Percentiles rank a stretch among this genome's conserved stretches.
These are phyloP conservation scores for Gentiana macrophylla DNA, from an alignment of 257 asterid genomes.

Conservation along the genomic window DNA sequence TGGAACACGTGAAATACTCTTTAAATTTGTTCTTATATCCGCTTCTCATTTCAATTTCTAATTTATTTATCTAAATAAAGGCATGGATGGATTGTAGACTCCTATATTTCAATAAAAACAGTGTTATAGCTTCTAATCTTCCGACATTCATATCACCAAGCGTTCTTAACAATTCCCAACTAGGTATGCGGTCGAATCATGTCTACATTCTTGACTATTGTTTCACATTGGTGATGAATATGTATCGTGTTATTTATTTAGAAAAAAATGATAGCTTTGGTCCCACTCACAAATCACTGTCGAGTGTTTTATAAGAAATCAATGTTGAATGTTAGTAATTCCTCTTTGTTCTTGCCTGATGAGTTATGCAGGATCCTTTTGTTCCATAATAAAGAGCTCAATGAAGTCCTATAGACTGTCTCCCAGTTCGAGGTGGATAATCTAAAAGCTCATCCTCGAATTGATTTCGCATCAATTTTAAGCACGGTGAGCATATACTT, in stretches of 20 bases:
- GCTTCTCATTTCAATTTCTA: neutral
- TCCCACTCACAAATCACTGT: too few relatives aligned
- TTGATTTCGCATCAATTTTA: constrained; percentile 79
- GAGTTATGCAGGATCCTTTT: constrained; percentile 34
- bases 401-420: constrained; percentile 86
- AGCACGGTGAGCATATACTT: constrained; percentile 46
- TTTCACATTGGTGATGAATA: neutral
- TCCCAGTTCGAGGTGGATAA: constrained; percentile 57
- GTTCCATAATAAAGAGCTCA: constrained; percentile 36
- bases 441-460: constrained; percentile 86
- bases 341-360: constrained; percentile 8
- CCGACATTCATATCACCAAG: constrained; percentile 15
- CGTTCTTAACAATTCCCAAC: constrained; percentile 13
- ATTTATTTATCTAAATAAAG: neutral
- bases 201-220: neutral
- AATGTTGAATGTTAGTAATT: neutral
- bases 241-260: neutral
- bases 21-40: too few relatives aligned
- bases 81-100: constrained; percentile 54
- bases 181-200: constrained; percentile 28
- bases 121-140: constrained; percentile 23
- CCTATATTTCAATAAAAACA: constrained; percentile 37
- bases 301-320: too few relatives aligned
- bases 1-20: too few relatives aligned
- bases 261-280: too few relatives aligned